phyloP scores from a whole-genome alignment of 495 filamentous ascomycete genomes.

The Recurvomyces mirabilis region DNA sequence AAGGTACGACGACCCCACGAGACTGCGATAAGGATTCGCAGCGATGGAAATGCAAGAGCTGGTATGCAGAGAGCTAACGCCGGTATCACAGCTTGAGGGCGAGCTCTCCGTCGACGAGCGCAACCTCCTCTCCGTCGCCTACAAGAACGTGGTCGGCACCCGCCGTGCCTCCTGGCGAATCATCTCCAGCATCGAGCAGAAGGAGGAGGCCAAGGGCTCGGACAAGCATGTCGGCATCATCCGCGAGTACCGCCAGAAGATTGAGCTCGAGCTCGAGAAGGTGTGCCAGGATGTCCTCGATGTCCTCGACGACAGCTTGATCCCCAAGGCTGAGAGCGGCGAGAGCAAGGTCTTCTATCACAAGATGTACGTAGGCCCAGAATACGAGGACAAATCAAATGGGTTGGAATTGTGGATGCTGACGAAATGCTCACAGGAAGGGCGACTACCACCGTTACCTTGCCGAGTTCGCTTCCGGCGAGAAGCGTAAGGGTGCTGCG shows the following conservation, averaged over 20 bases:
- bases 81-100: slow-evolving; percentile 59
- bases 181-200: slow-evolving; percentile 99
- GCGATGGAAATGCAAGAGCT: not conserved
- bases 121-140: slow-evolving; percentile 97
- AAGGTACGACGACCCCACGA: slow-evolving; percentile 52
- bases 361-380: slow-evolving; percentile 87
- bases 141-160: slow-evolving; percentile 99
- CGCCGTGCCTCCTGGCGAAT: slow-evolving; percentile 99
- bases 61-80: not conserved
- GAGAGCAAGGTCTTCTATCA: slow-evolving; percentile 99
- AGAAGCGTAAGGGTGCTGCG: slow-evolving; percentile 94
- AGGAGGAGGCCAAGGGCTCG: slow-evolving; percentile 98
- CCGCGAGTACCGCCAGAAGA: slow-evolving; percentile 97
- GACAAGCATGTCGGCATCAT: slow-evolving; percentile 95
- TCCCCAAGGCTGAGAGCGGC: slow-evolving; percentile 94
- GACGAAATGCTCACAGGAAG: slow-evolving; percentile 55
- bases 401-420: too few species aligned
- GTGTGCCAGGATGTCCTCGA: slow-evolving; percentile 98
- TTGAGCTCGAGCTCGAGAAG: slow-evolving; percentile 93
- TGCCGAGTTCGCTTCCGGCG: slow-evolving; percentile 94
- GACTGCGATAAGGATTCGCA: slow-evolving; percentile 13
- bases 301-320: slow-evolving; percentile 88
- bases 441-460: slow-evolving; percentile 99
- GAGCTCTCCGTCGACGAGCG: slow-evolving; percentile 97
- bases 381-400: too few species aligned